Evolutionary conservation across 371 early-diverging fungal species (phyloP).

Genomic region (Actinomortierella wolfii): DNA sequence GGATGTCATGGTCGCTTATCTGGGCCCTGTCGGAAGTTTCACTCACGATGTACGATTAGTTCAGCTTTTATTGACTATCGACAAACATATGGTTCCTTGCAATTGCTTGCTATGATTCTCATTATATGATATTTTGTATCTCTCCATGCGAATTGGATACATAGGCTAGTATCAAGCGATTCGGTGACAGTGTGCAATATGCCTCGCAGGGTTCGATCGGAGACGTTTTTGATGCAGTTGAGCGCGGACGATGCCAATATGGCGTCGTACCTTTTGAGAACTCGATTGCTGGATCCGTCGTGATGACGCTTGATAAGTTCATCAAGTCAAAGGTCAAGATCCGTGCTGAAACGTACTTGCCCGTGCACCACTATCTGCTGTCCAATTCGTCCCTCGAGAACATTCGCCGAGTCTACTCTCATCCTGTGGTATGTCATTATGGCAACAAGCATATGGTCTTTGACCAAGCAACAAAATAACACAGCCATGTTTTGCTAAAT

Average conservation of each 20-base stretch:
- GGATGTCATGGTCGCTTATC: constrained; percentile 81
- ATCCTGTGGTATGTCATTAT: constrained; percentile 74
- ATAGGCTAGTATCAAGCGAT: constrained; percentile 75
- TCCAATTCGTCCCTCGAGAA: constrained; percentile 64
- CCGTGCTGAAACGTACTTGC: constrained; percentile 68
- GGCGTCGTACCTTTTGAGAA: constrained; percentile 97
- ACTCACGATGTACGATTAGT: constrained; percentile 71
- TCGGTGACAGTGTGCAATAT: constrained; percentile 83
- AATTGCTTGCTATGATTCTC: background rate
- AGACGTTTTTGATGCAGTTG: constrained; percentile 85
- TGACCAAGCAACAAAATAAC: too few relatives aligned
- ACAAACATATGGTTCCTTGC: too few relatives aligned
- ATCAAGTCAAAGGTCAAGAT: constrained; percentile 63
- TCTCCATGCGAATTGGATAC: background rate
- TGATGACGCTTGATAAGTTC: constrained; percentile 82
- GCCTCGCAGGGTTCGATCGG: constrained; percentile 69
- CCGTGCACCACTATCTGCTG: constrained; percentile 81
- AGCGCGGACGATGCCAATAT: constrained; percentile 77
- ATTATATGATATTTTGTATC: background rate
- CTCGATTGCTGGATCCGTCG: constrained; percentile 87
- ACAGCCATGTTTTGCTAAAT: background rate
- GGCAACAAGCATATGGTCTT: too few relatives aligned
- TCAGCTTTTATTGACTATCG: too few relatives aligned
- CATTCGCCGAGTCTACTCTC: constrained; percentile 86
- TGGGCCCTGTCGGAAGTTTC: constrained; percentile 94